Evolutionary conservation across 495 filamentous ascomycete species (phyloP), one percentile per base, ranked within the genome.

Genomic region (Neurospora sp.): DNA sequence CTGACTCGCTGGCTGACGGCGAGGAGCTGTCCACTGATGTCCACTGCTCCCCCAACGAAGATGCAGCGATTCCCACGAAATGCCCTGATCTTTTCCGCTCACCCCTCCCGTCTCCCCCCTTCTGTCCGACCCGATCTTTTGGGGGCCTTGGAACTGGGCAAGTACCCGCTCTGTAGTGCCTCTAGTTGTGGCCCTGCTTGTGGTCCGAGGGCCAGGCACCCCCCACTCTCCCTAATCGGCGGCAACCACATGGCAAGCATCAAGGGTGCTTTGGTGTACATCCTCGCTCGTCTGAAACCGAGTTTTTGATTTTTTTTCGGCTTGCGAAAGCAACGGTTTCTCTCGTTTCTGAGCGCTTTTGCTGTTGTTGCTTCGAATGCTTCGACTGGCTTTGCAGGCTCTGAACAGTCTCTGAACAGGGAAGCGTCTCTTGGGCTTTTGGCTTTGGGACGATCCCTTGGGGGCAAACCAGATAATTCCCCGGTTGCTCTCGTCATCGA

Each of bases 211-310:
- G 53, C 53, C 53, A 66, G 53, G 53, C 53, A 66, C 74, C 72
- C 78, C 77, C 79, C 77, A 76, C 75, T 73, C 69, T 53, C 72
- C 72, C 71, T 35, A 73, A 74, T 76, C 82, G 77, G 77, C 78
- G 73, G 76, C 79, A 79, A 83, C 83, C 83, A 84, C 82, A 83
- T 84, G 83, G 83, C 82, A 80, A 82, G 79, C 78, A 80, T 80
- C 80, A 80, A 81, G 80, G 81, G 77, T 83, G 72, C 73, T 70
- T 73, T 66, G 53, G 27, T 66, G 27, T 35, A 66, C 53, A 66
- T 66, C 27, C 53, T 66, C 53, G 53, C 53, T 16, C 12, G 22
- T 37, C 8, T 66, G 53, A 27, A 35, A 66, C 53, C 27, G 53
- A 75, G 76, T 74, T 76, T 75, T 74, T 77, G 73, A 71, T 73